Evolutionary conservation across 805 yeast genomes (phyloP).

Genomic region (Candida maltosa): DNA sequence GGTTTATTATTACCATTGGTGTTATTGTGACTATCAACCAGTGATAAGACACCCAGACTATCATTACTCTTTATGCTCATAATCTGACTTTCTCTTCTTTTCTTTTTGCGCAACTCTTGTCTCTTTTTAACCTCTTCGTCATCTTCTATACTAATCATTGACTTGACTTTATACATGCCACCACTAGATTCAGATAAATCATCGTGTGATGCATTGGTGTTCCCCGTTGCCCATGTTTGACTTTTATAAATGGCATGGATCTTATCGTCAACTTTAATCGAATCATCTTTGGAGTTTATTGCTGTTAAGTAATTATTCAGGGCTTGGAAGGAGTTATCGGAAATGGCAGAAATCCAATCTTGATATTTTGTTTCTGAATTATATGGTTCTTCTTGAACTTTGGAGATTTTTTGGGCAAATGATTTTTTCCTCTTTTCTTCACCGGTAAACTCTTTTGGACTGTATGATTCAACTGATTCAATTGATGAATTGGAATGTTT

Average conservation of each 20-base stretch:
- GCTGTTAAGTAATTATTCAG: conserved; percentile 22
- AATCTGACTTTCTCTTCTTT: conserved; percentile 3
- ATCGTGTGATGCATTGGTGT: not conserved
- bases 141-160: conserved; percentile 33
- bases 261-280: conserved; percentile 22
- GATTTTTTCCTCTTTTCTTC: conserved; percentile 4
- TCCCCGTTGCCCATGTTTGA: conserved; percentile 9
- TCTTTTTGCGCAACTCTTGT: conserved; percentile 5
- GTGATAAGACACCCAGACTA: too few species aligned
- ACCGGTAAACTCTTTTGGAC: not conserved
- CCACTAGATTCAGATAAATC: conserved; percentile 2
- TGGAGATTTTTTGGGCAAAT: not conserved
- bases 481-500: conserved; percentile 3
- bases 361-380: conserved; percentile 5
- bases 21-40: not conserved
- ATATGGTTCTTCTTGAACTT: conserved; percentile 1
- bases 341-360: conserved; percentile 6
- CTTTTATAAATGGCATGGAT: conserved; percentile 35
- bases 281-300: conserved; percentile 16
- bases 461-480: conserved; percentile 8
- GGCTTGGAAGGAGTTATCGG: conserved; percentile 25
- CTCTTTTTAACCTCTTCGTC: conserved; percentile 22
- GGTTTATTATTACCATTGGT: conserved; percentile 6
- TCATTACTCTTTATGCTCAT: conserved; percentile 2
- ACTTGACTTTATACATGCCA: conserved; percentile 38